A percentile compares a stretch with the other conserved stretches of the same genome.
Conservation (phyloP, 805 yeast genomes). For the Dipodascopsis uninucleata region DNA sequence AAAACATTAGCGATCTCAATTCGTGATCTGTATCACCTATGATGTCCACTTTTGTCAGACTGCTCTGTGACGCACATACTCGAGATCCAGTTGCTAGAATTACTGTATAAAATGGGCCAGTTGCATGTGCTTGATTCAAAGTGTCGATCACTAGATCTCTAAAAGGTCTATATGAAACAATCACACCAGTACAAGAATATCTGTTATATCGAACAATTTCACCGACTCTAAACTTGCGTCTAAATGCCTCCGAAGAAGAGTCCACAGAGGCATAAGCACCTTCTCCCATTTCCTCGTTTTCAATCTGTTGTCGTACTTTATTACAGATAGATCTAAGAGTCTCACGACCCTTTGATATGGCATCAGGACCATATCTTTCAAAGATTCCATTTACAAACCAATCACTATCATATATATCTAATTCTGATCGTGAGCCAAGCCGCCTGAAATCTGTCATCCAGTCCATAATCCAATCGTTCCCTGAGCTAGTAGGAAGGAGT, state of each 20-base stretch:
- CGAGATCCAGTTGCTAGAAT: constrained; percentile 5
- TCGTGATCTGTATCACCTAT: not conserved
- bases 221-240: constrained; percentile 4
- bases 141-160: not conserved
- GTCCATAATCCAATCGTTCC: not conserved
- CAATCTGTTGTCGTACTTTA: not conserved
- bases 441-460: constrained; percentile 1
- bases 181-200: constrained; percentile 6
- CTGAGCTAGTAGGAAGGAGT: too few relatives aligned
- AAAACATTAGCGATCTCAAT: not conserved
- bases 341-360: not conserved
- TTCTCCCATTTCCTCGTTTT: not conserved
- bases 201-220: constrained; percentile 10
- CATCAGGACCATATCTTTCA: not conserved
- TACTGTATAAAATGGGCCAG: constrained; percentile 4
- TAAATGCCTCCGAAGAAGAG: too few relatives aligned
- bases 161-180: constrained; percentile 1
- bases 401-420: constrained; percentile 2
- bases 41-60: not conserved
- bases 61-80: constrained; percentile 8
- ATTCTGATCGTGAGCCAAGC: constrained; percentile 11
- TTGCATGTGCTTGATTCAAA: constrained; percentile 1
- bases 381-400: not conserved
- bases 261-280: too few relatives aligned
- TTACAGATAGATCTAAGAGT: not conserved